Evolutionary conservation across 1,139 yeast species (phyloP).

Genomic region (Taphrina wiesneri): DNA sequence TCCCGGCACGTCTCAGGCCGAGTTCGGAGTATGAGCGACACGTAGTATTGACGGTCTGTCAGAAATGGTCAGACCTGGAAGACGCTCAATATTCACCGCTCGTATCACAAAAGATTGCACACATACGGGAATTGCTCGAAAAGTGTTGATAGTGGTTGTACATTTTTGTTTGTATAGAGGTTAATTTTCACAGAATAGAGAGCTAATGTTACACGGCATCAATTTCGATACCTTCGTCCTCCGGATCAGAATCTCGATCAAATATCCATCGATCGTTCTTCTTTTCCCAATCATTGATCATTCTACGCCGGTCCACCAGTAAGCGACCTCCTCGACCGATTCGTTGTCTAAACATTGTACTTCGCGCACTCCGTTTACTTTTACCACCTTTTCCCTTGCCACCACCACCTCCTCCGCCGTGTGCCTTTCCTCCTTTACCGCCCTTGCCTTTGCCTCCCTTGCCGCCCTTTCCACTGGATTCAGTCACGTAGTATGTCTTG

Average conservation of each 20-base stretch:
- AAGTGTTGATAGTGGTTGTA: not conserved
- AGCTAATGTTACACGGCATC: constrained; percentile 22
- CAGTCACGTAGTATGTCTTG: constrained; percentile 20
- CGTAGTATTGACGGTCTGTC: not conserved
- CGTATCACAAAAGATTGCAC: not conserved
- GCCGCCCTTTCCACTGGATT: not conserved
- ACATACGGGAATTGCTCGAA: not conserved
- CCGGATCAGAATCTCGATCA: constrained; percentile 30
- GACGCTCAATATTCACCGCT: constrained; percentile 1
- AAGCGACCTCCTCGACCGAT: constrained; percentile 69
- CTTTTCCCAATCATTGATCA: not conserved
- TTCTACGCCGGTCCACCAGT: constrained; percentile 64
- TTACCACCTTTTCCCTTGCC: constrained; percentile 43
- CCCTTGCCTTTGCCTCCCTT: constrained; percentile 41
- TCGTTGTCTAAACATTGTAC: constrained; percentile 65
- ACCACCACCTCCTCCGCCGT: constrained; percentile 38
- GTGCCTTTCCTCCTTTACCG: constrained; percentile 28
- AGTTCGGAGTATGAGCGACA: constrained; percentile 7
- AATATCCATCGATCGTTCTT: constrained; percentile 16
- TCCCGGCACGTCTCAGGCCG: not conserved
- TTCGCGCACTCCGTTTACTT: constrained; percentile 41
- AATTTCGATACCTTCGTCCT: constrained; percentile 31
- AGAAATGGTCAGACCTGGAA: constrained; percentile 8
- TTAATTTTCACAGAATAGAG: not conserved
- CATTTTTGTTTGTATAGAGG: not conserved